Evolutionary conservation across 1,139 yeast species (phyloP).

Genomic region (Chernovozyma sophiae-reginae): DNA sequence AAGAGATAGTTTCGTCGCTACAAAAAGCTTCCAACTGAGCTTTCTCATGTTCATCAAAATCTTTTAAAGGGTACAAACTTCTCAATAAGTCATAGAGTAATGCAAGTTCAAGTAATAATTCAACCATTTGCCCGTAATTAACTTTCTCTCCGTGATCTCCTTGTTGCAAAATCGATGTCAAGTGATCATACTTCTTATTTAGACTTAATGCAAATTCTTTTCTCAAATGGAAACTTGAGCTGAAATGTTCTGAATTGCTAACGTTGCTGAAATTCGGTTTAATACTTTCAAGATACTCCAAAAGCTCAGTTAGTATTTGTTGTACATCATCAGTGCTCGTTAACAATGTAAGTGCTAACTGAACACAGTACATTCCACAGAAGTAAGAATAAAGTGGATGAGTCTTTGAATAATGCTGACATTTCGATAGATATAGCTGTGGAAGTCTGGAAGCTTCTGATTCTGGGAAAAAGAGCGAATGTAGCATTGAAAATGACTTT

Average conservation of each 20-base stretch:
- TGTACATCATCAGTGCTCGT: background rate
- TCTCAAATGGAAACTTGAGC: slow-evolving; percentile 3
- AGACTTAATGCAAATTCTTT: background rate
- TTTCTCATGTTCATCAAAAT: background rate
- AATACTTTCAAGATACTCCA: slow-evolving; percentile 5
- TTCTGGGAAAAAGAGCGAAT: slow-evolving; percentile 1
- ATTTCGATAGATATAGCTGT: slow-evolving; percentile 5
- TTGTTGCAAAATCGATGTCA: slow-evolving; percentile 2
- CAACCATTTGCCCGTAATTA: slow-evolving; percentile 7
- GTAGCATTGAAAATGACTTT: background rate
- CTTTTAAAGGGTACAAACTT: slow-evolving; percentile 5
- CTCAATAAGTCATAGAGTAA: slow-evolving; percentile 5
- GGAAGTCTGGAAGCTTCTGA: slow-evolving; percentile 1
- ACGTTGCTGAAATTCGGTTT: slow-evolving; percentile 1
- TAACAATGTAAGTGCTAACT: slow-evolving; percentile 1
- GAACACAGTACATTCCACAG: slow-evolving; percentile 6
- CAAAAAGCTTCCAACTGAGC: background rate
- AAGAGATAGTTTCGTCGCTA: slow-evolving; percentile 4
- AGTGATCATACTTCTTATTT: slow-evolving; percentile 3
- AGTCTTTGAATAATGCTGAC: slow-evolving; percentile 6
- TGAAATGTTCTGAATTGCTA: no score
- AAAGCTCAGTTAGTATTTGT: background rate
- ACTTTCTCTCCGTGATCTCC: background rate
- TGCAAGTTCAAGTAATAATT: slow-evolving; percentile 6
- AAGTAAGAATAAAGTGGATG: slow-evolving; percentile 6